These are phyloP conservation scores for Puccinia novopanici DNA, from an alignment of 1,284 basidiomycete genomes.

Conservation along the genomic window DNA sequence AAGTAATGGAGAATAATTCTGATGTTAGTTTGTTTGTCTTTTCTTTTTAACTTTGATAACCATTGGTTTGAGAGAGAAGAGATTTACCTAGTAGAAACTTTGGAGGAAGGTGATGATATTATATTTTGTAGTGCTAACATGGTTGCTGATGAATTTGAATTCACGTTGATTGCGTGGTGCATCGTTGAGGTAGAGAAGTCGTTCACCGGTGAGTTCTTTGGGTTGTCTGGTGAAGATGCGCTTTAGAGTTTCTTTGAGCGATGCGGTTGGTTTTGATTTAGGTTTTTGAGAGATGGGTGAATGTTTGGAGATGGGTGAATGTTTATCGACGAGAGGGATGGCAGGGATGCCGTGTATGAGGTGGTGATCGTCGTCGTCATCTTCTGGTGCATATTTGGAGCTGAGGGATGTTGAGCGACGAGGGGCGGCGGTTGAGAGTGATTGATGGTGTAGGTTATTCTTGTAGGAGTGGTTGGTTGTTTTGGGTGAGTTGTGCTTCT, in stretches of 20 bases:
- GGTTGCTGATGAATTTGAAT: slow-evolving; percentile 65
- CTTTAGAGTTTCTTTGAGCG: slow-evolving; percentile 13
- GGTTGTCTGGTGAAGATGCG: slow-evolving; percentile 30
- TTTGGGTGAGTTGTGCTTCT: neutral
- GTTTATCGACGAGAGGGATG: slow-evolving; percentile 47
- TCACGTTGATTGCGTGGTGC: slow-evolving; percentile 35
- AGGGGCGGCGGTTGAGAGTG: neutral
- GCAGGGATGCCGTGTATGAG: slow-evolving; percentile 33
- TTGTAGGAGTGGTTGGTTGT: neutral
- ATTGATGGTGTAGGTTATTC: neutral
- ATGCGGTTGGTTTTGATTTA: neutral
- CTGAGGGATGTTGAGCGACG: neutral
- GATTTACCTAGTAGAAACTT: slow-evolving; percentile 85
- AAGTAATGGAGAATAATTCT: neutral
- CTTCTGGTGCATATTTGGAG: slow-evolving; percentile 29
- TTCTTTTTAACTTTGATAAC: neutral
- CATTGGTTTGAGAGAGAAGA: neutral
- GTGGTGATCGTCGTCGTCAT: slow-evolving; percentile 21
- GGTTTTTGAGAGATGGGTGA: neutral
- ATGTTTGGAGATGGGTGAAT: neutral
- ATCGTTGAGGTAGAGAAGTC: slow-evolving; percentile 47
- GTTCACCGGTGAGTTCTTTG: slow-evolving; percentile 49
- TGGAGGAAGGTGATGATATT: slow-evolving; percentile 80
- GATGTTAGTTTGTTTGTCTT: neutral
- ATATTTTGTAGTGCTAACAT: slow-evolving; percentile 94